Conservation (phyloP, 176 grass and related monocot species). For the Canna indica region DNA sequence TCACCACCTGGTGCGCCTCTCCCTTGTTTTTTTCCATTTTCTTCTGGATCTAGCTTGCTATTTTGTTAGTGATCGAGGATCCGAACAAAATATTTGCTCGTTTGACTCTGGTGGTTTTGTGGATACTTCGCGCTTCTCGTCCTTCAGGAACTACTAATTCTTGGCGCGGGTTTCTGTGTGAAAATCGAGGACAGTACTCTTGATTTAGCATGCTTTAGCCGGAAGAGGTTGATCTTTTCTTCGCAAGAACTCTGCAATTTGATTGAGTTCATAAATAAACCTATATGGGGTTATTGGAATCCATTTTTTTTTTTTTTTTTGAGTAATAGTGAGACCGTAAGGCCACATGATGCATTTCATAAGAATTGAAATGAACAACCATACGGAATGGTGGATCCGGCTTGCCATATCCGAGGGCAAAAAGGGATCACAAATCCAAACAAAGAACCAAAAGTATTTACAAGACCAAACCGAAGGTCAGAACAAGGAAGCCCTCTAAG, state of each 20-base stretch:
- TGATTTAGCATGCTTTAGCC: neutral
- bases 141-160: neutral
- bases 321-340: no score
- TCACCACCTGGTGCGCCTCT: conserved; percentile 57
- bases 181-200: neutral
- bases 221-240: neutral
- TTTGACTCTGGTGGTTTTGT: neutral
- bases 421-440: no score
- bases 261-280: no score
- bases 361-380: no score
- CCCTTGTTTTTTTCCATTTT: neutral
- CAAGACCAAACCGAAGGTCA: no score
- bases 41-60: neutral
- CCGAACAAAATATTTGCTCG: neutral
- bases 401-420: no score
- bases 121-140: neutral
- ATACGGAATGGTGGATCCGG: no score
- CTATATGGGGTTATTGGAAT: no score
- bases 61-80: conserved; percentile 5
- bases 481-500: no score
- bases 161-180: neutral
- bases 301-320: neutral
- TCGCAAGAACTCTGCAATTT: neutral
- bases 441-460: no score
- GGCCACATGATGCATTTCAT: no score